Percentiles rank a stretch among this genome's conserved stretches.
Evolutionary conservation across 75 land plant species (phyloP).

Genomic region (Cryptomeria japonica): DNA sequence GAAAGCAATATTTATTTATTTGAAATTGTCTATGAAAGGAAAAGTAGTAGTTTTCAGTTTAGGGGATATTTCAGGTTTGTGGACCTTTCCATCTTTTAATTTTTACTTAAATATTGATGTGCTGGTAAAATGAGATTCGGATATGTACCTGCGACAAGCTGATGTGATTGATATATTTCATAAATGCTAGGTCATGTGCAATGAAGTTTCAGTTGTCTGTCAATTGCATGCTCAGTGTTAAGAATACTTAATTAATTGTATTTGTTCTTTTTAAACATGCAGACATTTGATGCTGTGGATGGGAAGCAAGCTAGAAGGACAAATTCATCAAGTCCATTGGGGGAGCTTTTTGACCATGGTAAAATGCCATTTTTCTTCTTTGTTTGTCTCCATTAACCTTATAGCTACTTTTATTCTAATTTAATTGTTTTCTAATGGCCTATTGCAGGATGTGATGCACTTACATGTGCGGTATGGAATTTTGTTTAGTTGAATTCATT

Average conservation of each 20-base stretch:
- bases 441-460: conserved; percentile 97
- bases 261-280: conserved; percentile 2
- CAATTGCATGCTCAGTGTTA: background rate
- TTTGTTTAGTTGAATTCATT: conserved; percentile 12
- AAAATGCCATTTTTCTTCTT: conserved; percentile 7
- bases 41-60: too few species aligned
- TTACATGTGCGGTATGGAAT: conserved; percentile 84
- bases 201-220: background rate
- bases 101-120: background rate
- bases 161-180: background rate
- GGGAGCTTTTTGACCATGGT: conserved; percentile 99
- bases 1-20: too few species aligned
- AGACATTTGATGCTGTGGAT: conserved; percentile 99
- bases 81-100: background rate
- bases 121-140: background rate
- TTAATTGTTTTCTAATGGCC: background rate
- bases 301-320: conserved; percentile 99
- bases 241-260: background rate
- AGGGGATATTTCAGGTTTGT: too few species aligned
- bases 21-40: too few species aligned
- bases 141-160: background rate
- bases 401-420: background rate
- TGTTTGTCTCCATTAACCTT: background rate
- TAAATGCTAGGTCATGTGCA: background rate
- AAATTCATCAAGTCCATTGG: conserved; percentile 97